Conservation (phyloP, 2,329 filamentous ascomycete genomes). For the Tolypocladium pustulatum region DNA sequence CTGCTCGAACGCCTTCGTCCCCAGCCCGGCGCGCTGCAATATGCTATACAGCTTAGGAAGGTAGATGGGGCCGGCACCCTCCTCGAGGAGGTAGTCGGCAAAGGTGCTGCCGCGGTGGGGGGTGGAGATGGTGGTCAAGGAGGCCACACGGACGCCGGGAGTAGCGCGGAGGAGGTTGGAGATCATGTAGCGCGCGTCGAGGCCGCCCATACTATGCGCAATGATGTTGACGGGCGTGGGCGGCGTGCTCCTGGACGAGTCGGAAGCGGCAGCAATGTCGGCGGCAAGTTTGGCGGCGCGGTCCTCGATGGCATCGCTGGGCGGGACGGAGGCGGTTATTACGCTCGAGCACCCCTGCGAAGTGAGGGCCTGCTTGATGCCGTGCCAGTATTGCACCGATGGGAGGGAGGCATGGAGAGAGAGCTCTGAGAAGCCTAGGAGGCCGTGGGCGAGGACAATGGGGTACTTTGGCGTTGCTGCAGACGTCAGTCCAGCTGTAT, state of each 20-base stretch:
- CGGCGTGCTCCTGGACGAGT: slow-evolving; percentile 4
- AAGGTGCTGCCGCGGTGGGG: slow-evolving; percentile 46
- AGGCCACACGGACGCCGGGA: slow-evolving; percentile 30
- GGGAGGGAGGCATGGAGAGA: slow-evolving; percentile 40
- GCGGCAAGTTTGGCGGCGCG: slow-evolving; percentile 46
- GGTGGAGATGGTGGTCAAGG: slow-evolving; percentile 44
- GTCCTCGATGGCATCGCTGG: slow-evolving; percentile 49
- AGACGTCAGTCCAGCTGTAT: not conserved
- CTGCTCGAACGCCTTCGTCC: slow-evolving; percentile 51
- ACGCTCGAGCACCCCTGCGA: slow-evolving; percentile 40
- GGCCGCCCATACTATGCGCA: slow-evolving; percentile 57
- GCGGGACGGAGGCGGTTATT: slow-evolving; percentile 50
- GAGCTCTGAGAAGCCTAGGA: slow-evolving; percentile 53
- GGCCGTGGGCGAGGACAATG: slow-evolving; percentile 54
- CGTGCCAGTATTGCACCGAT: slow-evolving; percentile 53
- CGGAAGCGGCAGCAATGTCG: slow-evolving; percentile 32
- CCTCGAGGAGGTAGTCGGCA: slow-evolving; percentile 41
- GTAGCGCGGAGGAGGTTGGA: slow-evolving; percentile 38
- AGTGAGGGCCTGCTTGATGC: slow-evolving; percentile 47
- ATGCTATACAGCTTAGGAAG: slow-evolving; percentile 45
- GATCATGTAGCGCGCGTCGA: slow-evolving; percentile 57
- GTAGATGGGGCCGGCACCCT: slow-evolving; percentile 28
- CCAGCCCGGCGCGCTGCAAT: slow-evolving; percentile 39
- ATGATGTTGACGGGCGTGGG: slow-evolving; percentile 62
- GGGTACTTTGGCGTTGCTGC: slow-evolving; percentile 47